phyloP scores from a whole-genome alignment of 2,329 filamentous ascomycete species.

The Fusarium marasasianum region DNA sequence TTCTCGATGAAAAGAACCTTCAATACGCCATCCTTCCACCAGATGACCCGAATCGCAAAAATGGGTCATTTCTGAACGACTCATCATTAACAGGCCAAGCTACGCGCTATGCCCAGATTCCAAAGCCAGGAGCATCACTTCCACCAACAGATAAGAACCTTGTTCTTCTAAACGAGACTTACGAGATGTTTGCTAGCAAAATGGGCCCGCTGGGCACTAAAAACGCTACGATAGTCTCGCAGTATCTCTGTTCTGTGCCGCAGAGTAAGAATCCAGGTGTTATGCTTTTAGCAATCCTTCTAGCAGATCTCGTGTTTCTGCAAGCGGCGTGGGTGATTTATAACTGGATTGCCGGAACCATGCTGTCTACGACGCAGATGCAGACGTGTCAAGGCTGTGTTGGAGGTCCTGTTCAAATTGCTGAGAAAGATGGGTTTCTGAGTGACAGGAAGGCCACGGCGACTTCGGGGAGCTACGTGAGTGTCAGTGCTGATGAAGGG shows the following conservation, averaged over 20 bases:
- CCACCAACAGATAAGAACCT: background rate
- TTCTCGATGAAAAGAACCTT: conserved; percentile 1
- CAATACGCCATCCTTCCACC: conserved; percentile 15
- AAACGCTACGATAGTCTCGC: conserved; percentile 10
- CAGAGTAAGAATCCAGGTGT: conserved; percentile 14
- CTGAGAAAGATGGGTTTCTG: background rate
- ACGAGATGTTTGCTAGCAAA: background rate
- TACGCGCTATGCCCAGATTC: conserved; percentile 1
- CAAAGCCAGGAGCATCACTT: background rate
- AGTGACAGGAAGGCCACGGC: background rate
- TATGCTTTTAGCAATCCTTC: conserved; percentile 18
- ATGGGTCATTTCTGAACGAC: background rate
- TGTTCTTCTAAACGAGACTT: conserved; percentile 12
- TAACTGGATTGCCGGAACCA: background rate
- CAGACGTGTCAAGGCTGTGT: conserved; percentile 4
- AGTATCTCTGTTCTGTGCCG: conserved; percentile 26
- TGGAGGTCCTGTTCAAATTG: background rate
- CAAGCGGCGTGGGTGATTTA: conserved; percentile 24
- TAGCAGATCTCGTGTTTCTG: conserved; percentile 25
- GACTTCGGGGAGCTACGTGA: background rate
- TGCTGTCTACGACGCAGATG: background rate
- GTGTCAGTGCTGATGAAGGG: background rate
- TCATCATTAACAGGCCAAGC: background rate
- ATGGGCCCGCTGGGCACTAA: background rate
- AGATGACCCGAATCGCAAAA: conserved; percentile 12